Base-by-base conservation (phyloP, 768 basidiomycete genomes). In the Hemileccinum impolitum region DNA sequence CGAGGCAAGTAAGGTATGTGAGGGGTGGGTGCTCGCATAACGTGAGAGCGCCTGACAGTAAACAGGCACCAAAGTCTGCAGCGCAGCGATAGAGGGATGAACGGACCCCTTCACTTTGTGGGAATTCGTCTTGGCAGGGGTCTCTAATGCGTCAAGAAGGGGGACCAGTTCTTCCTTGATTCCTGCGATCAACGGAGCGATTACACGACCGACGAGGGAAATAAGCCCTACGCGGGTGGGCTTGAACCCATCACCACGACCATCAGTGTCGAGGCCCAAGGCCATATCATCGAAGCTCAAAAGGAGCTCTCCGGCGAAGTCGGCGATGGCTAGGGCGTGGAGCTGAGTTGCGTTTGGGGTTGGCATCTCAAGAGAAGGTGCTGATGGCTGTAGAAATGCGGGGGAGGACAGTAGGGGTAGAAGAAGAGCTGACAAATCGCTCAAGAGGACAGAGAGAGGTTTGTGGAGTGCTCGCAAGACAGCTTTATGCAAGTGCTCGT, bases 281-380 rank as follows among this genome's bases (percentile, higher is more conserved):
- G 74, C 73, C 26, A 87, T 68, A 18, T 81, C 75, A 63, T 90
- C 85, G 45, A 90, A 87, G 14, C 72, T 75, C 57, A 81, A 80
- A 21, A 90, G 72, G 41, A 91, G 69, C 61, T 92, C 90, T 38
- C 83, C 84, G 18, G 85, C 81, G 54, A 92, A 85, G 14, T 76
- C 74, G 3, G 83, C 79, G 37, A 86, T 71, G 2, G 81, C 82
- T 40, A 90, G 65, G 0, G 85, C 87, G 65, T 91, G 85, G 13
- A 79, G 63, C 63, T 92, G 89, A 6, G 81, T 79, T 12, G 85
- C 68, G 53, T 85, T 89, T 13, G 75, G 76, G 50, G 72, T 74
- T 9, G 82, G 73, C 21, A 69, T 60, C 50, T 78, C 80, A 18
- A 73, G 60, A 4, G 75, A 78, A 2, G 80, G 77, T 8, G 76